Evolutionary conservation across 768 basidiomycete species (phyloP).

Genomic region (Tulasnella sp.): DNA sequence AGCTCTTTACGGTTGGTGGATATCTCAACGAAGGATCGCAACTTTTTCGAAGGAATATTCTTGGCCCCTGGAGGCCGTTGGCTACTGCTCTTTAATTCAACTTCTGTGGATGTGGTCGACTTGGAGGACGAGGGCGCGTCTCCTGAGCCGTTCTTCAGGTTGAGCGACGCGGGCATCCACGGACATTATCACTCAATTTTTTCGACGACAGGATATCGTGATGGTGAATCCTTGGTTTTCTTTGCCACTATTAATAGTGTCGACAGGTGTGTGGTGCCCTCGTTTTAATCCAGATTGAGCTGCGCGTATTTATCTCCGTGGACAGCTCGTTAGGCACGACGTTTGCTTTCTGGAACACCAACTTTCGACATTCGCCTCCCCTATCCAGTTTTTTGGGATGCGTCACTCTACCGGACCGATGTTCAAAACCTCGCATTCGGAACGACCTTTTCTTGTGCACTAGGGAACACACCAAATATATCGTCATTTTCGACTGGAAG

Average conservation of each 20-base stretch:
- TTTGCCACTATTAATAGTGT: neutral
- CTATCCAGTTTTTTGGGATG: neutral
- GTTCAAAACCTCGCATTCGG: neutral
- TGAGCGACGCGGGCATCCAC: neutral
- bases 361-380: neutral
- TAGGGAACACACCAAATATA: neutral
- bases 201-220: neutral
- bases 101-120: neutral
- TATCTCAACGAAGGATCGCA: neutral
- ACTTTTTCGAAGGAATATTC: neutral
- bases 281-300: neutral
- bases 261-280: neutral
- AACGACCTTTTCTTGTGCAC: neutral
- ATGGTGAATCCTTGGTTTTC: conserved; percentile 1
- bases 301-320: neutral
- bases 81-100: neutral
- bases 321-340: neutral
- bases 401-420: neutral
- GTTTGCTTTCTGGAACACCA: neutral
- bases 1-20: neutral
- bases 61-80: neutral
- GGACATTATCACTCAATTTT: neutral
- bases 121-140: neutral
- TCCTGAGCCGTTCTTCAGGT: neutral
- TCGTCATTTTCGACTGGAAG: neutral